These are phyloP conservation scores for Debaryomyces sp. DNA, from an alignment of 1,139 yeast species.

Conservation along the genomic window DNA sequence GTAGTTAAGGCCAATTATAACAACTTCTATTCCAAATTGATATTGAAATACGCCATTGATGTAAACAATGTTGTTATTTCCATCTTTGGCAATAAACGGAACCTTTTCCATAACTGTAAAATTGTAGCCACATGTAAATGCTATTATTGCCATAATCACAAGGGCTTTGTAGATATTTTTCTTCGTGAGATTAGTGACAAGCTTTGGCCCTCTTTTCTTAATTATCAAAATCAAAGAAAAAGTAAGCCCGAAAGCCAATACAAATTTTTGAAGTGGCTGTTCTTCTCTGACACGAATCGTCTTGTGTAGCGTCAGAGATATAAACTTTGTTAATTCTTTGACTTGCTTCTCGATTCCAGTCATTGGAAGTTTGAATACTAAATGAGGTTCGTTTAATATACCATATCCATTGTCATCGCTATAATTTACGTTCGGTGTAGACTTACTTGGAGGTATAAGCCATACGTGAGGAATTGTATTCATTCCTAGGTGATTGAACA, in stretches of 20 bases:
- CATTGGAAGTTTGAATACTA: constrained; percentile 34
- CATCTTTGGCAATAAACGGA: constrained; percentile 62
- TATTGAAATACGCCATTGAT: constrained; percentile 65
- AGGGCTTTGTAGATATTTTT: constrained; percentile 38
- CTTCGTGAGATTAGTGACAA: constrained; percentile 34
- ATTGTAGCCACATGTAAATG: constrained; percentile 62
- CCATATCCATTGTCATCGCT: constrained; percentile 24
- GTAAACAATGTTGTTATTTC: constrained; percentile 48
- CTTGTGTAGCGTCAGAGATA: constrained; percentile 48
- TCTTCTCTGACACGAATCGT: constrained; percentile 44
- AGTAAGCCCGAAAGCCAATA: constrained; percentile 48
- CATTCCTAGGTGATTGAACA: constrained; percentile 44
- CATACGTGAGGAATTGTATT: constrained; percentile 63
- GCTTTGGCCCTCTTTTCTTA: constrained; percentile 50
- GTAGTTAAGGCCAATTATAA: constrained; percentile 54
- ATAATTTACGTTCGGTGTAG: constrained; percentile 16
- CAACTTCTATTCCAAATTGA: constrained; percentile 71
- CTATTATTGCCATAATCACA: constrained; percentile 41
- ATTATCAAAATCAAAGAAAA: constrained; percentile 48
- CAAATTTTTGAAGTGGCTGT: constrained; percentile 45
- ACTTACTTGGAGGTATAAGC: constrained; percentile 57
- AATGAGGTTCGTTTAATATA: constrained; percentile 33
- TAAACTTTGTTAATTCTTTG: constrained; percentile 53
- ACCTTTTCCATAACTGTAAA: constrained; percentile 60
- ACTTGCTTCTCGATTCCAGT: constrained; percentile 32